A percentile compares a stretch with the other conserved stretches of the same genome.
phyloP scores from a whole-genome alignment of 1,139 yeast species.

The Scheffersomyces cryptocercus region DNA sequence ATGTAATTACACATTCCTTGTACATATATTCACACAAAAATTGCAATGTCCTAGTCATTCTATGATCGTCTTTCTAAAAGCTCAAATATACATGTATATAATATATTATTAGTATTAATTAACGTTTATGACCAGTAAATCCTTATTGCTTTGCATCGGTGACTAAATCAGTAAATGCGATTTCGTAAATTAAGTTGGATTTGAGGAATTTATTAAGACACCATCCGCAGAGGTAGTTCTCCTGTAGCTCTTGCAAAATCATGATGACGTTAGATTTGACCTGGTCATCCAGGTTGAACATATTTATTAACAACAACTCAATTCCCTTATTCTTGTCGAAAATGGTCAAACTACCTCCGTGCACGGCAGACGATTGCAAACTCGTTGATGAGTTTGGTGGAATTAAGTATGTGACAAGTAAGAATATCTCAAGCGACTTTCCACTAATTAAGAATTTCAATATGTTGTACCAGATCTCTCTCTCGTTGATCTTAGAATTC shows the following conservation, averaged over 20 bases:
- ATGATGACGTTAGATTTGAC: conserved; percentile 43
- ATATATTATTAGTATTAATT: too few relatives aligned
- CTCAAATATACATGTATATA: too few relatives aligned
- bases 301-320: conserved; percentile 41
- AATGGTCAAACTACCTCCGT: conserved; percentile 45
- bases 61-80: too few relatives aligned
- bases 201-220: conserved; percentile 40
- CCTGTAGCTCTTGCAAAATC: conserved; percentile 49
- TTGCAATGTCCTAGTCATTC: too few relatives aligned
- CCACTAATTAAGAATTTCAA: conserved; percentile 47
- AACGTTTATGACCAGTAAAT: too few relatives aligned
- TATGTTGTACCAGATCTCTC: conserved; percentile 48
- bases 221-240: conserved; percentile 50
- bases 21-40: too few relatives aligned
- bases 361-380: conserved; percentile 38
- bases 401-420: conserved; percentile 43
- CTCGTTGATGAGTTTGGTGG: conserved; percentile 48
- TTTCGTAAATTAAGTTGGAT: conserved; percentile 42
- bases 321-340: conserved; percentile 51
- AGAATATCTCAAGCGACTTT: conserved; percentile 43
- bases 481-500: conserved; percentile 26
- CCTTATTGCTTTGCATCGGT: conserved; percentile 6
- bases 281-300: conserved; percentile 50
- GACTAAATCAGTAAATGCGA: conserved; percentile 41
- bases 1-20: too few relatives aligned